These are phyloP conservation scores for Sergeia podlipaevii DNA, from an alignment of 208 protist species.

Conservation along the genomic window DNA sequence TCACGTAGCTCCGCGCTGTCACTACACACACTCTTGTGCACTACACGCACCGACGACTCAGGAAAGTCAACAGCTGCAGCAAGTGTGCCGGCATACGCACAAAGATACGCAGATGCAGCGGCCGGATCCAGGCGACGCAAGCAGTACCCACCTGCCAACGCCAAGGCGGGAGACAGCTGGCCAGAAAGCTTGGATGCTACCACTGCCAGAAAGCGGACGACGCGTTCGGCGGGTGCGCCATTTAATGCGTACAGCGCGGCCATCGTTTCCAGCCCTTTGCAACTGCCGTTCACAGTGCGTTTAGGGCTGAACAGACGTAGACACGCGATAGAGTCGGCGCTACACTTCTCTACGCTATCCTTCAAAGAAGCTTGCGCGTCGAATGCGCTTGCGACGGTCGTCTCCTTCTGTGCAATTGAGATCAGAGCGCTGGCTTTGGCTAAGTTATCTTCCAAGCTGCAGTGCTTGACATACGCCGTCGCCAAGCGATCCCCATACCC, in stretches of 20 bases:
- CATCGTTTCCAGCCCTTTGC: slow-evolving; percentile 41
- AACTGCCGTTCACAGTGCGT: slow-evolving; percentile 18
- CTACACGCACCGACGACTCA: not conserved
- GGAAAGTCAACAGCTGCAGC: not conserved
- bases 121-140: slow-evolving; percentile 18
- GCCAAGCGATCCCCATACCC: no score
- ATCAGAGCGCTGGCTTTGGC: no score
- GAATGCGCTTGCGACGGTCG: no score
- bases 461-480: no score
- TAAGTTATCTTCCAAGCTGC: no score
- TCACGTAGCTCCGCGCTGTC: not conserved
- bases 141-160: slow-evolving; percentile 19
- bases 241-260: slow-evolving; percentile 40
- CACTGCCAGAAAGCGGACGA: slow-evolving; percentile 29
- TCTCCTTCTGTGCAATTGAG: no score
- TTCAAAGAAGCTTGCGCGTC: slow-evolving; percentile 39
- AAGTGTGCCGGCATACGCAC: not conserved
- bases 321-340: slow-evolving; percentile 27
- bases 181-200: slow-evolving; percentile 22
- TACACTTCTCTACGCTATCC: slow-evolving; percentile 16
- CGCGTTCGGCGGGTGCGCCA: slow-evolving; percentile 15
- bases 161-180: slow-evolving; percentile 24
- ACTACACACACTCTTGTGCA: not conserved
- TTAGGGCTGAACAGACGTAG: slow-evolving; percentile 59
- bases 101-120: slow-evolving; percentile 3